These are phyloP conservation scores for Bruguiera parviflora DNA, from an alignment of 345 rosid species.

Conservation along the genomic window DNA sequence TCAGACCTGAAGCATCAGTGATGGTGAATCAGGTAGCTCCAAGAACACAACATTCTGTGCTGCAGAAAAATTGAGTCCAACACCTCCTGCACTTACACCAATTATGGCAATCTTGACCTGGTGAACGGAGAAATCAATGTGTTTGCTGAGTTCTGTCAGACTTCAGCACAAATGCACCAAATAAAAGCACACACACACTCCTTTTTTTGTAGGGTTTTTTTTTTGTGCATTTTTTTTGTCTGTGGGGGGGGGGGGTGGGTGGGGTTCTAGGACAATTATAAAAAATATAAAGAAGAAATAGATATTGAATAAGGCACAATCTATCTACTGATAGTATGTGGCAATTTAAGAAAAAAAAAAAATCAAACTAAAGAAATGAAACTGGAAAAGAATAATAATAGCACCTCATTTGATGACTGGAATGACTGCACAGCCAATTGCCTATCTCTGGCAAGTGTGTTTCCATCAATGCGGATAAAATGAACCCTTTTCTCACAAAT, in stretches of 20 bases:
- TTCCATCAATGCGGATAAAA: slow-evolving; percentile 96
- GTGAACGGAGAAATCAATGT: slow-evolving; percentile 6
- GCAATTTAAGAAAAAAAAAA: not conserved
- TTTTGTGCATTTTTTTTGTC: too few species aligned
- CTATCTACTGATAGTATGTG: too few species aligned
- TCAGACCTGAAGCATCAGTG: slow-evolving; percentile 88
- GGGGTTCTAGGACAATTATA: too few species aligned
- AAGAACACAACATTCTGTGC: slow-evolving; percentile 85
- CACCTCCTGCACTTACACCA: slow-evolving; percentile 91
- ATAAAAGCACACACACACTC: too few species aligned
- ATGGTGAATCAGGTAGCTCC: slow-evolving; percentile 85
- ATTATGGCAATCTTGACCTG: slow-evolving; percentile 85
- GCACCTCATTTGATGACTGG: slow-evolving; percentile 61
- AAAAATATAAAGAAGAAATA: too few species aligned
- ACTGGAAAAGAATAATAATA: slow-evolving; percentile 10
- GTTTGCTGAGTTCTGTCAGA: not conserved
- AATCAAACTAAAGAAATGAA: slow-evolving; percentile 6
- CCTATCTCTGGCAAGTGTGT: slow-evolving; percentile 77
- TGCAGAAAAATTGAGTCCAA: slow-evolving; percentile 89
- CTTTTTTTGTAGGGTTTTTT: too few species aligned
- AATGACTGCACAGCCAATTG: slow-evolving; percentile 77
- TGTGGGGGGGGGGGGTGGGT: too few species aligned
- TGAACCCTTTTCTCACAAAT: slow-evolving; percentile 73
- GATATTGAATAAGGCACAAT: too few species aligned
- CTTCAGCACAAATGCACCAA: too few species aligned